Evolutionary conservation across 2,329 filamentous ascomycete genomes (phyloP).

Genomic region (Sporothrix dimorphospora): DNA sequence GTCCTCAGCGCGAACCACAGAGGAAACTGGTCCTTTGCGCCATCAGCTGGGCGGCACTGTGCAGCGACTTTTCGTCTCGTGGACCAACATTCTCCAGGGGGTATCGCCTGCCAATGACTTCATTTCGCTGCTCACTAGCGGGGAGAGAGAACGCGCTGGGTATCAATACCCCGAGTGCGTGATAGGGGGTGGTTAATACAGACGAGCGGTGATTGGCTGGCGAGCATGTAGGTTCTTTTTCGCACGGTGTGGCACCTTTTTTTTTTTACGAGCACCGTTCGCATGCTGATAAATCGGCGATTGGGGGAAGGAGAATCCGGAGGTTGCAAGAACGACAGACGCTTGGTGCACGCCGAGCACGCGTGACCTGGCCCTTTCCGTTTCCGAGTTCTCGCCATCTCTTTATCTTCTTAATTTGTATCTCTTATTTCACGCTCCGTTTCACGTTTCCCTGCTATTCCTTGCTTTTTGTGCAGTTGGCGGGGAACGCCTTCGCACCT

Average conservation of each 20-base stretch:
- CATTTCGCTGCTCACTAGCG: constrained; percentile 8
- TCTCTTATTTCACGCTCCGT: not conserved
- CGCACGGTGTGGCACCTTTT: constrained; percentile 6
- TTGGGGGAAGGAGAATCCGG: too few species aligned
- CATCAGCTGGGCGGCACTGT: not conserved
- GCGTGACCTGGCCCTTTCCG: not conserved
- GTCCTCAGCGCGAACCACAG: not conserved
- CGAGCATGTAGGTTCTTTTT: not conserved
- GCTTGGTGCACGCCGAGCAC: not conserved
- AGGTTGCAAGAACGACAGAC: not conserved
- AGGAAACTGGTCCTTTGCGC: not conserved
- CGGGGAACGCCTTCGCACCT: not conserved
- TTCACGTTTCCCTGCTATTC: not conserved
- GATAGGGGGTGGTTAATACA: not conserved
- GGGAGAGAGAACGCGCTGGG: not conserved
- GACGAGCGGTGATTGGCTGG: not conserved
- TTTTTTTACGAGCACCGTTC: not conserved
- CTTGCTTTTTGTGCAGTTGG: not conserved
- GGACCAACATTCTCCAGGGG: not conserved
- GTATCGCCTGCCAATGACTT: constrained; percentile 9
- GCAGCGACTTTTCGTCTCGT: not conserved
- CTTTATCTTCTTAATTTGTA: too few species aligned
- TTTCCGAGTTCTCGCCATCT: not conserved
- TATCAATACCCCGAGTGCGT: too few species aligned
- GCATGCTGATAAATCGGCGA: not conserved